Conservation (phyloP, 2,329 filamentous ascomycete genomes). For the Fusarium redolens region DNA sequence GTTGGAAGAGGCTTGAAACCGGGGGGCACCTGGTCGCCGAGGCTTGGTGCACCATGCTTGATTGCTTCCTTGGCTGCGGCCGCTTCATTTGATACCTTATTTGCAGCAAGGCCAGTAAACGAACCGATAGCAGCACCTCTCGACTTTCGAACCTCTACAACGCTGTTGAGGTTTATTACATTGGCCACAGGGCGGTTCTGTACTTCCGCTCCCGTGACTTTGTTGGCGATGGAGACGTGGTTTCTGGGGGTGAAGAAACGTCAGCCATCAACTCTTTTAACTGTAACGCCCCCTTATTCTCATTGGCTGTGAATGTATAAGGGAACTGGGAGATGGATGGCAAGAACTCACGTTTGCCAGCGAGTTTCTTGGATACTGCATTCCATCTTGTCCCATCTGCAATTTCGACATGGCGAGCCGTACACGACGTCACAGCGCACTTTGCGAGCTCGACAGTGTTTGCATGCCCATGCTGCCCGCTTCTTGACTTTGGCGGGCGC, state of each 20-base stretch:
- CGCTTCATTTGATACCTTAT: constrained; percentile 7
- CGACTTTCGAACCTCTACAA: no score
- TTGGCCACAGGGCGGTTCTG: no score
- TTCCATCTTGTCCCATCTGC: constrained; percentile 81
- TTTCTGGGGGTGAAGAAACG: neutral
- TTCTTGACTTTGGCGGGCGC: no score
- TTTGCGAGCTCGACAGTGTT: constrained; percentile 80
- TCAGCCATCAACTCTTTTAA: neutral
- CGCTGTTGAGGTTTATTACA: no score
- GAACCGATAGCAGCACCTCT: no score
- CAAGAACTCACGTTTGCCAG: constrained; percentile 78
- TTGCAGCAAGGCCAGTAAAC: no score
- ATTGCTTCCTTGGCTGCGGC: no score
- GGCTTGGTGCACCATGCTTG: constrained; percentile 4
- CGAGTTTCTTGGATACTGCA: constrained; percentile 84
- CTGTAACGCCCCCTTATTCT: no score
- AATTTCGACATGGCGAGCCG: constrained; percentile 87
- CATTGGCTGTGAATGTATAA: neutral
- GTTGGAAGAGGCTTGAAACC: constrained; percentile 67
- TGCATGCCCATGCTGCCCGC: no score
- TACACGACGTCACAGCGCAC: constrained; percentile 95
- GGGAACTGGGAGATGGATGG: constrained; percentile 1
- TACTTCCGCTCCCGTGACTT: no score
- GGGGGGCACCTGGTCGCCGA: constrained; percentile 58
- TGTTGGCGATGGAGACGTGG: no score